Conservation (phyloP, 352 stramenopile genomes). For the Pythium apleroticum region DNA sequence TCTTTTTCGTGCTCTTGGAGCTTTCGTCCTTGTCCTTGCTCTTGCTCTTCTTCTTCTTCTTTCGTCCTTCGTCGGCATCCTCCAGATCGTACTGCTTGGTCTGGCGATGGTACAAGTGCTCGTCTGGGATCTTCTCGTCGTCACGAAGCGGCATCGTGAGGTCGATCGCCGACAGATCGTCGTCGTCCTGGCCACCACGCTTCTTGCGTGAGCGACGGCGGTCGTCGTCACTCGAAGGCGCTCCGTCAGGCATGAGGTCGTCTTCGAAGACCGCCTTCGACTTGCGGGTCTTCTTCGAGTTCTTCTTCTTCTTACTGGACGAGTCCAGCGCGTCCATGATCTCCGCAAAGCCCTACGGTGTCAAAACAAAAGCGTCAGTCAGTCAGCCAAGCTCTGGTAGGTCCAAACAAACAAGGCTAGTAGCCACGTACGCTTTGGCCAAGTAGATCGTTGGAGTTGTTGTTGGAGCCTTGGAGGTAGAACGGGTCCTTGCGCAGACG, state of each 20-base stretch:
- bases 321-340: slow-evolving; percentile 79
- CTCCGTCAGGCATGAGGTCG: slow-evolving; percentile 78
- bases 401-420: neutral
- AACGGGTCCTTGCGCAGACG: slow-evolving; percentile 77
- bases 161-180: slow-evolving; percentile 72
- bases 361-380: slow-evolving; percentile 4
- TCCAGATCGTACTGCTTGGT: slow-evolving; percentile 33
- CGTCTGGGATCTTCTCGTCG: slow-evolving; percentile 75
- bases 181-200: slow-evolving; percentile 45
- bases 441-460: slow-evolving; percentile 32
- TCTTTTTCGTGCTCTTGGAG: slow-evolving; percentile 31
- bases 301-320: slow-evolving; percentile 50
- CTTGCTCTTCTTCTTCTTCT: slow-evolving; percentile 74
- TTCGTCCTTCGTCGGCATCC: slow-evolving; percentile 18
- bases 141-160: slow-evolving; percentile 74
- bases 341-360: slow-evolving; percentile 59
- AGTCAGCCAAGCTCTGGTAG: neutral
- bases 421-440: slow-evolving; percentile 33
- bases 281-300: slow-evolving; percentile 36
- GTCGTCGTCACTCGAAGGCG: slow-evolving; percentile 70
- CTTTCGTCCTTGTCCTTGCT: slow-evolving; percentile 35
- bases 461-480: slow-evolving; percentile 67
- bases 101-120: slow-evolving; percentile 79
- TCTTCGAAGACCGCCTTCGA: slow-evolving; percentile 67
- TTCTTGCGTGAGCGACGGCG: slow-evolving; percentile 54